A percentile compares a stretch with the other conserved stretches of the same genome.
These are phyloP conservation scores for Colletotrichum euphorbiae DNA, from an alignment of 2,329 filamentous ascomycete species.

Conservation along the genomic window DNA sequence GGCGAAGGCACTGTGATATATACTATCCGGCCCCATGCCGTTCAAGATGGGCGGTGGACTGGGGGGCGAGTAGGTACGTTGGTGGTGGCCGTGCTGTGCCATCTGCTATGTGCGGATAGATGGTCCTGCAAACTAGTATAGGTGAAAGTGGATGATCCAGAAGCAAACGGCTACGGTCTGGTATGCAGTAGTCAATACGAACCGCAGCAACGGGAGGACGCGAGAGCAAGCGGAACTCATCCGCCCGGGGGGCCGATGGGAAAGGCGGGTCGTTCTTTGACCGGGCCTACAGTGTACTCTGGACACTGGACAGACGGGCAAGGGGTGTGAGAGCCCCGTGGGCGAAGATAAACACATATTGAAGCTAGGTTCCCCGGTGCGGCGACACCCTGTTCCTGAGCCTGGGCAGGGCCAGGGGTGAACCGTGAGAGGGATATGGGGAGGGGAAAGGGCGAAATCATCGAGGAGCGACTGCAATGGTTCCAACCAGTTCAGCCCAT, in stretches of 20 bases:
- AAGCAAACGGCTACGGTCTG: slow-evolving; percentile 20
- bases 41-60: slow-evolving; percentile 5
- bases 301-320: slow-evolving; percentile 25
- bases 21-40: slow-evolving; percentile 19
- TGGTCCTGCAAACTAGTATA: slow-evolving; percentile 9
- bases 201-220: slow-evolving; percentile 30
- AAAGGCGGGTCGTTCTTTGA: slow-evolving; percentile 27
- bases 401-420: slow-evolving; percentile 33
- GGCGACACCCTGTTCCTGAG: slow-evolving; percentile 38
- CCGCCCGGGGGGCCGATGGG: slow-evolving; percentile 29
- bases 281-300: no score
- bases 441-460: slow-evolving; percentile 3
- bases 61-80: background rate
- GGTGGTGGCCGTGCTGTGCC: slow-evolving; percentile 8
- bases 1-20: slow-evolving; percentile 39
- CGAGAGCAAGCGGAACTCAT: slow-evolving; percentile 16
- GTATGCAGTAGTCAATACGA: slow-evolving; percentile 26
- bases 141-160: background rate
- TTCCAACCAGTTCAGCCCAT: slow-evolving; percentile 32
- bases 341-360: slow-evolving; percentile 12
- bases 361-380: slow-evolving; percentile 30
- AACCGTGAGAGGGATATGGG: slow-evolving; percentile 8
- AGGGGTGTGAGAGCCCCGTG: slow-evolving; percentile 20
- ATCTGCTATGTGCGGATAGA: slow-evolving; percentile 12
- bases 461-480: slow-evolving; percentile 21